Conservation (phyloP, 371 early-diverging fungal genomes). For the Mortierella sp. region DNA sequence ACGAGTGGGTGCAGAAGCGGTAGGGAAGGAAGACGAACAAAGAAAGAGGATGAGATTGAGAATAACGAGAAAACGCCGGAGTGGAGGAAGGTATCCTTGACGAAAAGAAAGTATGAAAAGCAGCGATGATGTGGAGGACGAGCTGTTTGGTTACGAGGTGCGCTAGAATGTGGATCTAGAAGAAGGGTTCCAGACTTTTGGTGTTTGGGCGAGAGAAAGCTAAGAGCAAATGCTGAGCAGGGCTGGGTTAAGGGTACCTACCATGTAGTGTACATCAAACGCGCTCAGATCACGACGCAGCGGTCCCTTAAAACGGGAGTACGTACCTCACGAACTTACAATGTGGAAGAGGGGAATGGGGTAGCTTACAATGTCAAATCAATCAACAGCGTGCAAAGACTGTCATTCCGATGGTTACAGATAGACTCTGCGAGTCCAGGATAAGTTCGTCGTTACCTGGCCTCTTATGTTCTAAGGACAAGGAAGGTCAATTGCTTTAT, state of each 20-base stretch:
- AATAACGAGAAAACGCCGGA: neutral
- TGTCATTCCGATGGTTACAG: too few species aligned
- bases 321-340: too few species aligned
- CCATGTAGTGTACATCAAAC: too few species aligned
- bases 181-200: neutral
- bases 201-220: neutral
- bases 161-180: neutral
- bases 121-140: neutral
- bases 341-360: too few species aligned
- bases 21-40: neutral
- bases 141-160: neutral
- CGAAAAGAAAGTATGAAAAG: slow-evolving; percentile 1
- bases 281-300: too few species aligned
- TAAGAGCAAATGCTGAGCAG: neutral
- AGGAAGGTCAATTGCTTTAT: too few species aligned
- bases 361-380: too few species aligned
- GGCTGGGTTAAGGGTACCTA: neutral
- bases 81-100: neutral
- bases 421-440: too few species aligned
- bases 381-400: too few species aligned
- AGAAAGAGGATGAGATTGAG: neutral
- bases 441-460: too few species aligned
- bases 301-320: too few species aligned
- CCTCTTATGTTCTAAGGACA: too few species aligned
- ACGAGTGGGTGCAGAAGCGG: neutral